Percentiles rank a stretch among this genome's conserved stretches.
These are phyloP conservation scores for Kalaharituber pfeilii DNA, from an alignment of 2,329 filamentous ascomycete species.

Conservation along the genomic window DNA sequence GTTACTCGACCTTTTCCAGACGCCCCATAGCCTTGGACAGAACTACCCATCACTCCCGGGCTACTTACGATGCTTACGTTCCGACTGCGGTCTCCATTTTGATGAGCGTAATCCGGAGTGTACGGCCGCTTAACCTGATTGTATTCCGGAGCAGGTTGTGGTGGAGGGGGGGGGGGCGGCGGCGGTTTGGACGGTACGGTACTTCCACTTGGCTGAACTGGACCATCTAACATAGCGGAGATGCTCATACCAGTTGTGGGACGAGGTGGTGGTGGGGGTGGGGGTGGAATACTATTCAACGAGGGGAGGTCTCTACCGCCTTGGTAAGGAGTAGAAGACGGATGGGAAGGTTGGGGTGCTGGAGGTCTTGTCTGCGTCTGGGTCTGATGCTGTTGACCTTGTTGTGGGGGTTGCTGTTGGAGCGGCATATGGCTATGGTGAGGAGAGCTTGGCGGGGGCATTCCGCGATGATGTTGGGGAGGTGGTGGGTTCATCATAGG, in stretches of 20 bases:
- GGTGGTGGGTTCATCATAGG: background rate
- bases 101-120: background rate
- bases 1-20: background rate
- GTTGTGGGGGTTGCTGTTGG: background rate
- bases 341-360: background rate
- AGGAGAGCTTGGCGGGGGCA: constrained; percentile 1
- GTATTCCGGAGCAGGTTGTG: background rate
- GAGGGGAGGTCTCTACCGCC: background rate
- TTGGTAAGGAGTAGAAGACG: background rate
- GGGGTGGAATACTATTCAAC: background rate
- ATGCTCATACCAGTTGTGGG: background rate
- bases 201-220: background rate
- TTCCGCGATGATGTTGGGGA: background rate
- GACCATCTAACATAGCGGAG: background rate
- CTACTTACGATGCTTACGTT: background rate
- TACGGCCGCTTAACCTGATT: background rate
- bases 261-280: background rate
- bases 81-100: background rate
- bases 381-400: background rate
- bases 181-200: background rate
- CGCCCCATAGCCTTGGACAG: background rate
- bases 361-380: no score
- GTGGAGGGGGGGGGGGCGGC: background rate
- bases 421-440: background rate
- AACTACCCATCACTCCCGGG: background rate